These are phyloP conservation scores for Pseudisothecium myosuroides DNA, from an alignment of 225 moss, liverwort and hornwort genomes.

Conservation along the genomic window DNA sequence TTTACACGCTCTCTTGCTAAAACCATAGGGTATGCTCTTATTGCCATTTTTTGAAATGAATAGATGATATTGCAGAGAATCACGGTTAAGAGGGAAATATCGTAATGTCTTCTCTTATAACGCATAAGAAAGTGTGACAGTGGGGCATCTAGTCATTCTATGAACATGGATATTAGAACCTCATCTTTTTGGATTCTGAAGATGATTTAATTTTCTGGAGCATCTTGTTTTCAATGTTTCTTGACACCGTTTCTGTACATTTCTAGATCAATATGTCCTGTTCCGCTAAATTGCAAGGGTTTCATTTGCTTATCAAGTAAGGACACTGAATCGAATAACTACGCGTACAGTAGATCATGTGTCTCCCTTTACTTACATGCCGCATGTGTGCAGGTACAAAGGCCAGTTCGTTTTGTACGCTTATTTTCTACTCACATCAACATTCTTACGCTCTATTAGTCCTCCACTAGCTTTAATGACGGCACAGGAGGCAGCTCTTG, in stretches of 20 bases:
- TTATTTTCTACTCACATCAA: conserved; percentile 37
- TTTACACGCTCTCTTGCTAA: conserved; percentile 44
- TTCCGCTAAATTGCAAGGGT: background rate
- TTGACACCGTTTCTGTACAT: background rate
- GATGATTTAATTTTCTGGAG: background rate
- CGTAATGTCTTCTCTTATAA: background rate
- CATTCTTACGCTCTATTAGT: conserved; percentile 48
- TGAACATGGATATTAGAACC: background rate
- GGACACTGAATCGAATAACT: background rate
- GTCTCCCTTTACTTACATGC: background rate
- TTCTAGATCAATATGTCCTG: background rate
- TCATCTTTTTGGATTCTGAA: background rate
- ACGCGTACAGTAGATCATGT: background rate
- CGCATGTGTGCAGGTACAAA: conserved; percentile 35
- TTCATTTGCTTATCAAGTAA: background rate
- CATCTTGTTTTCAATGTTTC: background rate
- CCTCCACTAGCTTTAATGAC: conserved; percentile 50
- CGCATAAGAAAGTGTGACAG: background rate
- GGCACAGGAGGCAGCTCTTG: conserved; percentile 46
- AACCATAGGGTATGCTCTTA: conserved; percentile 27
- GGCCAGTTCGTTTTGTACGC: conserved; percentile 41
- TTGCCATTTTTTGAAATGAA: background rate
- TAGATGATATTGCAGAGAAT: background rate
- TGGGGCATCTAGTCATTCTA: background rate
- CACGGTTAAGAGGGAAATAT: background rate